Percentiles rank a stretch among this genome's conserved stretches.
phyloP scores from a whole-genome alignment of 2,329 filamentous ascomycete genomes.

The Neonectria sp. region DNA sequence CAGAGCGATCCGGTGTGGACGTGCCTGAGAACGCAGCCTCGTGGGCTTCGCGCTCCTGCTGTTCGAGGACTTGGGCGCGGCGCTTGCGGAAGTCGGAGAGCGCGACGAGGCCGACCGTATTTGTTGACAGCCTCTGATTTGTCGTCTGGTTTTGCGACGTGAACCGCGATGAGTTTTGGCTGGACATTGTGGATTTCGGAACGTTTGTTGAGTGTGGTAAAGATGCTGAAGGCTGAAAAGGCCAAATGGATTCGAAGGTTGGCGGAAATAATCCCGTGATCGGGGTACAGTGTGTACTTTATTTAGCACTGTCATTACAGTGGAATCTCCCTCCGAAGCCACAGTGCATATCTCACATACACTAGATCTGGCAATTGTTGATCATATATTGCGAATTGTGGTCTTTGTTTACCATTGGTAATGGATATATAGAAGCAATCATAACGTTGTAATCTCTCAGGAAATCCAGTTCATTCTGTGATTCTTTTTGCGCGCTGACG shows the following conservation, averaged over 20 bases:
- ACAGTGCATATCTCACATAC: not conserved
- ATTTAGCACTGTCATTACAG: not conserved
- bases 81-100: conserved; percentile 97
- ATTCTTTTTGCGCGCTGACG: not conserved
- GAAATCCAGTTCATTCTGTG: not conserved
- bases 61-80: conserved; percentile 92
- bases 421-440: not conserved
- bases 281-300: not conserved
- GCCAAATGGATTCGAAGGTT: not conserved
- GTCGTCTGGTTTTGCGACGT: conserved; percentile 82
- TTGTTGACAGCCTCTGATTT: conserved; percentile 85
- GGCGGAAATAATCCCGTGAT: conserved; percentile 21
- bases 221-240: not conserved
- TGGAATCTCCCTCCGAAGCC: too few relatives aligned
- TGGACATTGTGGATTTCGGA: conserved; percentile 55
- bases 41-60: conserved; percentile 86
- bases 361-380: not conserved
- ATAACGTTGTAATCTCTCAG: not conserved
- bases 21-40: conserved; percentile 67
- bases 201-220: conserved; percentile 1
- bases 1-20: conserved; percentile 66
- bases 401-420: too few relatives aligned
- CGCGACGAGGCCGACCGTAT: conserved; percentile 91
- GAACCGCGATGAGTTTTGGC: conserved; percentile 72
- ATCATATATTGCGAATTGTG: not conserved